These are phyloP conservation scores for Tagetes erecta DNA, from an alignment of 129 eudicot genomes.

Conservation along the genomic window DNA sequence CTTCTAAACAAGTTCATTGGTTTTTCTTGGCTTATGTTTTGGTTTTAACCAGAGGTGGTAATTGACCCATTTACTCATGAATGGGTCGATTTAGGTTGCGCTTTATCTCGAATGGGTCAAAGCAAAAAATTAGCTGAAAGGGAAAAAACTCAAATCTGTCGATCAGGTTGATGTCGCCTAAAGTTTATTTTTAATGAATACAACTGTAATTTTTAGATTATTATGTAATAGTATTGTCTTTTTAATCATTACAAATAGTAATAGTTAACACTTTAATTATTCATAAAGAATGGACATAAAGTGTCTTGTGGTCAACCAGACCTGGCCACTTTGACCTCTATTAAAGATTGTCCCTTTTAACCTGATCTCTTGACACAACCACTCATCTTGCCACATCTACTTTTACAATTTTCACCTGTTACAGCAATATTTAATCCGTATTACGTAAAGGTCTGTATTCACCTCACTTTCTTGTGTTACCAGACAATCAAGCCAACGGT, in stretches of 20 bases:
- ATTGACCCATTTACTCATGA: neutral
- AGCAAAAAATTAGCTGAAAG: neutral
- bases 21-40: neutral
- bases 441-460: constrained; percentile 1
- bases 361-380: neutral
- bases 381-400: constrained; percentile 1
- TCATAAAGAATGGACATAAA: neutral
- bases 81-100: neutral
- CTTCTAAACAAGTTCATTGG: neutral
- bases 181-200: constrained; percentile 6
- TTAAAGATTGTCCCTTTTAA: neutral
- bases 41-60: neutral
- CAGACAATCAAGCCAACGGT: constrained; percentile 94
- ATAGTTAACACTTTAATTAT: neutral
- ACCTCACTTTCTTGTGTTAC: constrained; percentile 13
- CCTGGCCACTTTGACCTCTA: neutral
- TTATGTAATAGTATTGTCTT: constrained; percentile 5
- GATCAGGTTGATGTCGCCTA: neutral
- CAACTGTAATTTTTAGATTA: neutral
- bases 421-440: neutral
- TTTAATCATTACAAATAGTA: neutral
- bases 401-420: neutral
- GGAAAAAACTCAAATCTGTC: neutral
- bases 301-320: neutral
- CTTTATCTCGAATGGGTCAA: neutral